Evolutionary conservation across 225 moss, liverwort and hornwort genomes (phyloP).

Genomic region (Polytrichum commune): DNA sequence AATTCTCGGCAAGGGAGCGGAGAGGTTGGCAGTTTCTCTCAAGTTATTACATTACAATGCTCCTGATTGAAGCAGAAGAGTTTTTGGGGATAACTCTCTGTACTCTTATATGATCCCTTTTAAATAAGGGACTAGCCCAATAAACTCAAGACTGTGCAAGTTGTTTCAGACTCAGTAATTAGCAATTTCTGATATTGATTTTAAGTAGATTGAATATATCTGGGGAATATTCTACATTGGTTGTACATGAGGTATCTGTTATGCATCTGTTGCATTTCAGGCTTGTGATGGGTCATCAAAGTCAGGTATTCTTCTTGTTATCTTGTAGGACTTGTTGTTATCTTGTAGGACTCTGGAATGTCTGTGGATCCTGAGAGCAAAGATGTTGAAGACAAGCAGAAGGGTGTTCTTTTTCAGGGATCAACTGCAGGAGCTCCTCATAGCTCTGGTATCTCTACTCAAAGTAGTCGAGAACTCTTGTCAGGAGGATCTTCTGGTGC

Average conservation of each 20-base stretch:
- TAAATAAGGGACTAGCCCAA: too few relatives aligned
- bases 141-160: too few relatives aligned
- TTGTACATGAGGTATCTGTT: background rate
- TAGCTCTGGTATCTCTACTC: constrained; percentile 17
- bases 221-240: too few relatives aligned
- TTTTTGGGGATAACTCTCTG: too few relatives aligned
- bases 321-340: constrained; percentile 20
- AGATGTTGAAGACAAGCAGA: constrained; percentile 33
- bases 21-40: constrained; percentile 29
- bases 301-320: too few relatives aligned
- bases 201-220: too few relatives aligned
- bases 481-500: constrained; percentile 36
- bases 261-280: constrained; percentile 2
- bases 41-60: too few relatives aligned
- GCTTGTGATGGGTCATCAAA: too few relatives aligned
- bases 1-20: constrained; percentile 23
- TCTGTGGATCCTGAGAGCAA: constrained; percentile 23
- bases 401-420: constrained; percentile 27
- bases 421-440: constrained; percentile 24
- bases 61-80: background rate
- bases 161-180: too few relatives aligned
- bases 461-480: constrained; percentile 31
- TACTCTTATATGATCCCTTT: too few relatives aligned
- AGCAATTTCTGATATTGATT: too few relatives aligned
- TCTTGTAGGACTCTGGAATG: constrained; percentile 39